Evolutionary conservation across 2,329 filamentous ascomycete genomes (phyloP).

Genomic region (Penicillium sp.): DNA sequence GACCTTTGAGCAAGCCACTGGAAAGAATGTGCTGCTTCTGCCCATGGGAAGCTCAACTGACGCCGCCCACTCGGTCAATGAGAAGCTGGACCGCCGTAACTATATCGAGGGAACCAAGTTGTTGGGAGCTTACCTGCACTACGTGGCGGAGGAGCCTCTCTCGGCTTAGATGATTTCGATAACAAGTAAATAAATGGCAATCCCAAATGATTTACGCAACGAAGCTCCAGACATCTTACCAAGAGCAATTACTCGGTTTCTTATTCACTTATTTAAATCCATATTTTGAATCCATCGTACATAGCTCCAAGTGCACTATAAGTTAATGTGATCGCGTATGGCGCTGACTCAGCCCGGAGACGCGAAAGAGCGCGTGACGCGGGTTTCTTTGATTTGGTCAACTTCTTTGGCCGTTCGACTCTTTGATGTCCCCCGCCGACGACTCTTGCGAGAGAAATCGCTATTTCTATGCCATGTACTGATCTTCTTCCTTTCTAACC

Average conservation of each 20-base stretch:
- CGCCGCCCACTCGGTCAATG: slow-evolving; percentile 95
- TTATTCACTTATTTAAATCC: neutral
- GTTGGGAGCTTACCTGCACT: slow-evolving; percentile 91
- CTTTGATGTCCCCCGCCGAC: neutral
- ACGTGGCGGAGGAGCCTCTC: slow-evolving; percentile 85
- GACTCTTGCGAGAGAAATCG: neutral
- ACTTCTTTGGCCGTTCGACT: neutral
- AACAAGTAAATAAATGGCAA: neutral
- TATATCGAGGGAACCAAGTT: slow-evolving; percentile 99
- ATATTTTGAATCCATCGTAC: neutral
- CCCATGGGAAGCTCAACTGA: slow-evolving; percentile 98
- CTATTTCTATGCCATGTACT: neutral
- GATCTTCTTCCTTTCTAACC: neutral
- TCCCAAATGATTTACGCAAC: neutral
- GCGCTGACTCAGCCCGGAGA: neutral
- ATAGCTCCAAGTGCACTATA: neutral
- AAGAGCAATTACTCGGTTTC: neutral
- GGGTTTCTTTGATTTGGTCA: neutral
- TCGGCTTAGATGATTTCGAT: slow-evolving; percentile 9
- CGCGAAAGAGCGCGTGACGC: slow-evolving; percentile 4
- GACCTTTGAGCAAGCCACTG: slow-evolving; percentile 95
- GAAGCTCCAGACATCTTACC: neutral
- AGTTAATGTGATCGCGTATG: no score
- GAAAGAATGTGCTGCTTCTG: slow-evolving; percentile 93
- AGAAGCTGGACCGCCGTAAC: slow-evolving; percentile 95